Conservation (phyloP, 176 grass and related monocot genomes). For the Oryza australiensis region DNA sequence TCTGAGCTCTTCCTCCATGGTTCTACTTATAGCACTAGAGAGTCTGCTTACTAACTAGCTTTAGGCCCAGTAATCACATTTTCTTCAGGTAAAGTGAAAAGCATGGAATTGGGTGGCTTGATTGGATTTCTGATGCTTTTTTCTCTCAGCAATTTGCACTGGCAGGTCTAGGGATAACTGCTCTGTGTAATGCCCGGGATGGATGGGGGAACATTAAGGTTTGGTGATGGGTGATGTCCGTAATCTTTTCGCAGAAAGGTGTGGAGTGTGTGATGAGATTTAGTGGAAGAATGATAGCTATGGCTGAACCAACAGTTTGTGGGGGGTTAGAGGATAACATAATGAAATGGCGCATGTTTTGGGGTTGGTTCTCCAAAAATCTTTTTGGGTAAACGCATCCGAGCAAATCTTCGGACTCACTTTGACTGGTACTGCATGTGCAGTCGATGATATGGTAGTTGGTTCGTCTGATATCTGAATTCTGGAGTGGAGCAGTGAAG, state of each 20-base stretch:
- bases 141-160: constrained; percentile 35
- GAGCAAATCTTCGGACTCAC: background rate
- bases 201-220: constrained; percentile 22
- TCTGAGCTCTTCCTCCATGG: constrained; percentile 23
- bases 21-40: constrained; percentile 37
- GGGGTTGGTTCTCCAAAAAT: constrained; percentile 23
- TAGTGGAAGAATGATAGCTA: constrained; percentile 48
- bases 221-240: constrained; percentile 31
- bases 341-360: constrained; percentile 36
- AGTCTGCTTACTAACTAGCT: constrained; percentile 16
- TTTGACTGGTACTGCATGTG: constrained; percentile 20
- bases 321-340: constrained; percentile 35
- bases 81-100: constrained; percentile 35
- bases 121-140: constrained; percentile 42
- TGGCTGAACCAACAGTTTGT: constrained; percentile 44
- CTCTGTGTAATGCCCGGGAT: constrained; percentile 21
- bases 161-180: background rate
- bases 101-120: constrained; percentile 22
- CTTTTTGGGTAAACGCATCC: constrained; percentile 32
- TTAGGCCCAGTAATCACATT: constrained; percentile 1
- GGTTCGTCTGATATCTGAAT: constrained; percentile 6
- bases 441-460: constrained; percentile 20
- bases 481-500: constrained; percentile 3
- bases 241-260: constrained; percentile 37
- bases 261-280: constrained; percentile 35